Conservation (phyloP, 176 grass and related monocot species). For the Oryza meridionalis region DNA sequence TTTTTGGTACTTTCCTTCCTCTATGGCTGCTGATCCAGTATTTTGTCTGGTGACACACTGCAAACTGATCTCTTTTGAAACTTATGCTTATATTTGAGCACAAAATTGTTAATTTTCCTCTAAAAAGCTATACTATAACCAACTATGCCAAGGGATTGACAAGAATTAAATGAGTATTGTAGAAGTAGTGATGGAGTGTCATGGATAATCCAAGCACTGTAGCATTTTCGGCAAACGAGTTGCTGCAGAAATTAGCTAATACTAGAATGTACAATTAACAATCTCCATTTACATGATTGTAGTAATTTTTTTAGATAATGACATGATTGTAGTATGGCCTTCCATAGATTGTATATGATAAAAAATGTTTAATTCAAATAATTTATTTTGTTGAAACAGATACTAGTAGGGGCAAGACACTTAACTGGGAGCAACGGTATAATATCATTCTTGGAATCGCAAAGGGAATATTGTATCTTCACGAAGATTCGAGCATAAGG, state of each 20-base stretch:
- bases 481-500: slow-evolving; percentile 51
- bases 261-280: not conserved
- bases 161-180: not conserved
- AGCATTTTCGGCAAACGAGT: not conserved
- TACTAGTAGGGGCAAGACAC: not conserved
- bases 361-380: not conserved
- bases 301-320: not conserved
- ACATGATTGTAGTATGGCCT: not conserved
- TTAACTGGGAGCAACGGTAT: slow-evolving; percentile 46
- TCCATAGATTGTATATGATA: not conserved
- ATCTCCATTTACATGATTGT: not conserved
- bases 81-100: not conserved
- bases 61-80: not conserved
- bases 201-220: not conserved
- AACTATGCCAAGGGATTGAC: not conserved
- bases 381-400: not conserved
- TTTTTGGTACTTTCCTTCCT: slow-evolving; percentile 53
- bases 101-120: not conserved
- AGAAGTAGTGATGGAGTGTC: not conserved
- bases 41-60: not conserved
- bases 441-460: slow-evolving; percentile 61
- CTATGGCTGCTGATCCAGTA: not conserved
- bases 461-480: slow-evolving; percentile 62
- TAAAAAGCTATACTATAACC: not conserved
- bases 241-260: not conserved